Conservation (phyloP, 345 rosid genomes). For the Psidium friedrichsthalianum region DNA sequence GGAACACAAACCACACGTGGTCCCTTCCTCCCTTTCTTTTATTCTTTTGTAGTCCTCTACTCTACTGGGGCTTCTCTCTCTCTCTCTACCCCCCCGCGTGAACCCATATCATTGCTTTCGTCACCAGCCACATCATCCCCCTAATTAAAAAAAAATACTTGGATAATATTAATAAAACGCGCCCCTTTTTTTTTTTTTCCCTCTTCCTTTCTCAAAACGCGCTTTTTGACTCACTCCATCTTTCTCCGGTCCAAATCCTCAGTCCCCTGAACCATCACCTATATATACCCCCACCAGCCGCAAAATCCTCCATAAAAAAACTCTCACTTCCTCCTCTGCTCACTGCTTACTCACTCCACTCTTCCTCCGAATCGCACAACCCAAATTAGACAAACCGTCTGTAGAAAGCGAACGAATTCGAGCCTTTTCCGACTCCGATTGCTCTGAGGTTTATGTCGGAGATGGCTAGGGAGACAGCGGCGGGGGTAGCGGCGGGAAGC, state of each 20-base stretch:
- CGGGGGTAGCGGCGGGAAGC: neutral
- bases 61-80: too few relatives aligned
- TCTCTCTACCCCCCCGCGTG: neutral
- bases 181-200: too few relatives aligned
- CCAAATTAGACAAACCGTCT: neutral
- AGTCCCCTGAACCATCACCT: neutral
- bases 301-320: neutral
- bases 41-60: too few relatives aligned
- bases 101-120: neutral
- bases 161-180: too few relatives aligned
- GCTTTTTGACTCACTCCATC: neutral
- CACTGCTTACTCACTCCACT: rapidly evolving
- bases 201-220: neutral
- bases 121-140: neutral
- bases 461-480: neutral
- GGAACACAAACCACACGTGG: neutral
- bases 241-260: neutral
- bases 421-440: neutral
- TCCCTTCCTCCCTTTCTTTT: neutral
- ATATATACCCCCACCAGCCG: neutral
- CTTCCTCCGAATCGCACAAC: neutral
- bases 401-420: neutral
- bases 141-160: too few relatives aligned
- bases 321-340: neutral
- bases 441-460: neutral